These are phyloP conservation scores for Cladophialophora yegresii DNA, from an alignment of 2,329 filamentous ascomycete species.

Conservation along the genomic window DNA sequence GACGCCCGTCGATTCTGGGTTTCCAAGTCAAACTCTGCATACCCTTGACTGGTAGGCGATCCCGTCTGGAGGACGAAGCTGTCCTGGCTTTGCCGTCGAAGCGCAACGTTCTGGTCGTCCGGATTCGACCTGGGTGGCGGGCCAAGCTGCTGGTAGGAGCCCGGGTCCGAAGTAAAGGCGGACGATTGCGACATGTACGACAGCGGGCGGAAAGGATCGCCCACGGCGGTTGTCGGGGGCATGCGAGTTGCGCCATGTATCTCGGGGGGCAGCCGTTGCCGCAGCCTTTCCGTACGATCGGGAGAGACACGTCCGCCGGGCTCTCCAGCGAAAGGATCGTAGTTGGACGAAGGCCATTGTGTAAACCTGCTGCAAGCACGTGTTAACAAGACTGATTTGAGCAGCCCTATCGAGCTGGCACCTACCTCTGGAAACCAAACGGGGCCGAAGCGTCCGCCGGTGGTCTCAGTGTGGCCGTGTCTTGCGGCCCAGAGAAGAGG, in stretches of 20 bases:
- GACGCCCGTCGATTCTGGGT: constrained; percentile 30
- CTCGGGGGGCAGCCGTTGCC: constrained; percentile 29
- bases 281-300: constrained; percentile 27
- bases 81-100: constrained; percentile 36
- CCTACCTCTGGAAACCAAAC: constrained; percentile 25
- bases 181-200: constrained; percentile 27
- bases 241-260: constrained; percentile 26
- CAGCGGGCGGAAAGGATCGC: constrained; percentile 30
- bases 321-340: constrained; percentile 31
- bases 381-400: constrained; percentile 8
- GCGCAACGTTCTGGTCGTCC: constrained; percentile 27
- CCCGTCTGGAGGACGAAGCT: constrained; percentile 33
- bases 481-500: constrained; percentile 20
- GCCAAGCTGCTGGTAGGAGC: constrained; percentile 24
- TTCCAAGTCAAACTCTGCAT: constrained; percentile 35
- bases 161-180: constrained; percentile 27
- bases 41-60: constrained; percentile 34
- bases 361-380: constrained; percentile 19
- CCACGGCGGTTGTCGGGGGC: constrained; percentile 23
- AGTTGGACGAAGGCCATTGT: constrained; percentile 26
- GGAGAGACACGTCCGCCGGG: constrained; percentile 30
- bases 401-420: background rate
- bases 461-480: constrained; percentile 20
- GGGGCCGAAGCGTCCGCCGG: constrained; percentile 19
- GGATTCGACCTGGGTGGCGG: constrained; percentile 28